These are phyloP conservation scores for Phtheirospermum japonicum DNA, from an alignment of 257 asterid species.

Conservation along the genomic window DNA sequence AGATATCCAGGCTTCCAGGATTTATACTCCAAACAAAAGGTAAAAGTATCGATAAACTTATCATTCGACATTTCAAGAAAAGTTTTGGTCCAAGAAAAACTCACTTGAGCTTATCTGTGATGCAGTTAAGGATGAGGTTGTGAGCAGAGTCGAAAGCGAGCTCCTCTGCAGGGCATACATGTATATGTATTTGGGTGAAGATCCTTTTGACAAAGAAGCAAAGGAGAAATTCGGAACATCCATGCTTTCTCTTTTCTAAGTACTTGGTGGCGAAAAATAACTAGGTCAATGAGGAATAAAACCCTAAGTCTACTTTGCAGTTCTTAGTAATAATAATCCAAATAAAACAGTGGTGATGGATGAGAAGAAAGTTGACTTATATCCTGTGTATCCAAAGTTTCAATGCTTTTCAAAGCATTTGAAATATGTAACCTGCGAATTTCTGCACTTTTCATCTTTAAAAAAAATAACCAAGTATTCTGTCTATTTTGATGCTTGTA, in stretches of 20 bases:
- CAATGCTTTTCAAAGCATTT: slow-evolving; percentile 24
- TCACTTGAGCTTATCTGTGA: slow-evolving; percentile 9
- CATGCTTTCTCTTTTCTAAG: slow-evolving; percentile 47
- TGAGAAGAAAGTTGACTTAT: slow-evolving; percentile 13
- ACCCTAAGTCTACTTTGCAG: slow-evolving; percentile 26
- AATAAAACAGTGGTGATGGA: slow-evolving; percentile 31
- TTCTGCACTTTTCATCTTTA: slow-evolving; percentile 22
- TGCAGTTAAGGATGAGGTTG: slow-evolving; percentile 63
- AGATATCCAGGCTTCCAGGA: slow-evolving; percentile 75
- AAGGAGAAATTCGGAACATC: slow-evolving; percentile 65
- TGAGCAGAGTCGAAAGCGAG: slow-evolving; percentile 49
- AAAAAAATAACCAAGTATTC: not conserved
- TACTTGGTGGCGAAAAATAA: slow-evolving; percentile 27
- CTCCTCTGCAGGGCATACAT: slow-evolving; percentile 72
- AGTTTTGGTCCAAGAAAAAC: slow-evolving; percentile 5
- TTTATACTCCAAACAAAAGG: slow-evolving; percentile 72
- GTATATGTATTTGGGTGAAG: slow-evolving; percentile 67
- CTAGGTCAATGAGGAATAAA: slow-evolving; percentile 40
- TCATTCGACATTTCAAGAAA: not conserved
- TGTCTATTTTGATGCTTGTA: slow-evolving; percentile 15
- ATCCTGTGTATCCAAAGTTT: slow-evolving; percentile 10
- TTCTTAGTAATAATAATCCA: slow-evolving; percentile 32
- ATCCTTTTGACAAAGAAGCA: slow-evolving; percentile 75
- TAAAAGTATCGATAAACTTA: slow-evolving; percentile 15
- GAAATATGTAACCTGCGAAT: slow-evolving; percentile 21